Evolutionary conservation across 2,329 filamentous ascomycete species (phyloP), one percentile per base, ranked within the genome.

Genomic region (Nannizzia gypsea): DNA sequence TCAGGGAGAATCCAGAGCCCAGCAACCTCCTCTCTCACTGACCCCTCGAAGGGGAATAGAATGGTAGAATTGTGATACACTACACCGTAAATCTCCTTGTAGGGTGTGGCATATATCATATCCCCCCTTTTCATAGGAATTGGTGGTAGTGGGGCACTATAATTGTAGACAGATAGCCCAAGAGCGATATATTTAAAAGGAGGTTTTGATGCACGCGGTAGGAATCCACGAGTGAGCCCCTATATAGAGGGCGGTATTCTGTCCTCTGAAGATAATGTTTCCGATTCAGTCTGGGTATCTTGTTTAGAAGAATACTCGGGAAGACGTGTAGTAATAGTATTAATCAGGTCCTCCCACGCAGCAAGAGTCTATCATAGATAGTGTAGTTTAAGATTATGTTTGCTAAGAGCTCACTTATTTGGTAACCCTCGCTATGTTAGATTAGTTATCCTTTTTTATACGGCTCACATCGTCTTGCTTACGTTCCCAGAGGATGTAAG

Each of bases 151-250:
- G 44, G 44, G 15, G 9, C 13, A 46, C 17, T 15, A 11, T n/a
- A 17, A 22, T 46, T 17, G 56, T 44, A 46, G 36, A 46, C 17
- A 24, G 6, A 17, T 31, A 57, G 9, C 15, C 56, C 56, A 57
- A 17, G 56, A 46, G 56, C 56, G 15, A 57, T 46, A 11, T 31
- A 57, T 46, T 46, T 57, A 36, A 57, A 57, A n/a, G 56, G 38
- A 9, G 56, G 56, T 28, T 15, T 46, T 26, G 13, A 46, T 44
- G 56, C 56, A n/a, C 38, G 22, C 11, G 46, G 38, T 31, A 57
- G 56, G 36, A 57, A 57, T 31, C 28, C 56, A 42, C 56, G 56
- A 46, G 56, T 46, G 17, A 57, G 46, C 6, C 56, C 56, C 13
- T 15, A 5, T 54, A 54, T 54, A 9, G 50, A 54, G 0, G 50